Conservation (phyloP, 257 asterid species). For the Pogostemon cablin region DNA sequence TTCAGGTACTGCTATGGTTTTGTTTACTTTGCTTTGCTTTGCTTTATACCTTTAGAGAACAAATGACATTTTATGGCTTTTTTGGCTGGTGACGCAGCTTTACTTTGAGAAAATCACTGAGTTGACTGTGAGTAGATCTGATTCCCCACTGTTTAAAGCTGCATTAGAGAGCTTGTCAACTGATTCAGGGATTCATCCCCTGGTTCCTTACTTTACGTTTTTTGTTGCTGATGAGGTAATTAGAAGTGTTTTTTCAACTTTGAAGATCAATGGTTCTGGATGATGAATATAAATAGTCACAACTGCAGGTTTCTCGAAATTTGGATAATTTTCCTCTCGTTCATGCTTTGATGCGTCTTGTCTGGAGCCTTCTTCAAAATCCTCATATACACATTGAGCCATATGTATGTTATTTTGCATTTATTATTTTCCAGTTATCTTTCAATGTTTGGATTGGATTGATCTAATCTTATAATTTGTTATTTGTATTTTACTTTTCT, state of each 20-base stretch:
- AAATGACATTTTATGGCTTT: slow-evolving; percentile 23
- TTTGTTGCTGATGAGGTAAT: slow-evolving; percentile 93
- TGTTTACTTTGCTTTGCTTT: slow-evolving; percentile 34
- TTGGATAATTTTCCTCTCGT: slow-evolving; percentile 72
- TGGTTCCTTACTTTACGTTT: slow-evolving; percentile 94
- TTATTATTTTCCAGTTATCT: slow-evolving; percentile 10
- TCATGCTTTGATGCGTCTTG: slow-evolving; percentile 94
- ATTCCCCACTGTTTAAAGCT: slow-evolving; percentile 72
- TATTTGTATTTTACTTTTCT: slow-evolving; percentile 1
- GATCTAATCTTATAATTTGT: not conserved
- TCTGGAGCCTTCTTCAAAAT: slow-evolving; percentile 92
- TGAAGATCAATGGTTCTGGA: slow-evolving; percentile 19
- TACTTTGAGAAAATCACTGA: slow-evolving; percentile 96
- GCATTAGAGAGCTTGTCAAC: slow-evolving; percentile 93
- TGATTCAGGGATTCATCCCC: slow-evolving; percentile 96
- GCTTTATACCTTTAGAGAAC: slow-evolving; percentile 27
- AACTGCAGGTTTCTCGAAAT: slow-evolving; percentile 82
- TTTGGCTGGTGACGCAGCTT: slow-evolving; percentile 62
- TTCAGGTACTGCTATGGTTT: slow-evolving; percentile 64
- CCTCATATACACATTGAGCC: slow-evolving; percentile 93
- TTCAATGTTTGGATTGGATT: not conserved
- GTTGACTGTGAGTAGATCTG: slow-evolving; percentile 72
- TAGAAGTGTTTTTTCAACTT: slow-evolving; percentile 16
- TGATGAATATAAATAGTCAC: slow-evolving; percentile 29
- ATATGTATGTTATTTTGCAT: slow-evolving; percentile 64